phyloP scores from a whole-genome alignment of 1,284 basidiomycete genomes.

The Stereum hirsutum region DNA sequence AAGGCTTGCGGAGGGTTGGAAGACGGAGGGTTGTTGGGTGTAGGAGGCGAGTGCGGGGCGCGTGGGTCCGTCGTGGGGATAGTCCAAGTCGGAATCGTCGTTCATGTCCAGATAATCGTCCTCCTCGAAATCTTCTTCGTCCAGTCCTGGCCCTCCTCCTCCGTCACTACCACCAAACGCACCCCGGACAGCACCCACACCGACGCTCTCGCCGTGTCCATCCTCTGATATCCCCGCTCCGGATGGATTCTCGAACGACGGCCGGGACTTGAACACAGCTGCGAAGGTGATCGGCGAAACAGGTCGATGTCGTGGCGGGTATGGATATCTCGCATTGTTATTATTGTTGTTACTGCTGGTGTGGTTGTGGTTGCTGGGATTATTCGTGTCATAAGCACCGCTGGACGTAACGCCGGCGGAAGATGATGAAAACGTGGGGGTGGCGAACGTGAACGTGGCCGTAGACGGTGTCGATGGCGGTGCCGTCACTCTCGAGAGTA shows the following conservation, averaged over 20 bases:
- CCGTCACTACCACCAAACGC: no score
- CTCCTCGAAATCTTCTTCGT: not conserved
- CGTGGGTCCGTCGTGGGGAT: conserved; percentile 6
- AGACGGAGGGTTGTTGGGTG: not conserved
- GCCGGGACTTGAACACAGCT: conserved; percentile 11
- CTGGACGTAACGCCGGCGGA: no score
- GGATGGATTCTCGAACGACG: conserved; percentile 12
- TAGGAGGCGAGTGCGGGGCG: conserved; percentile 4
- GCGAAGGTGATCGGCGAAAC: conserved; percentile 58
- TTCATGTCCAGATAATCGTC: conserved; percentile 1
- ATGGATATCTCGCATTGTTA: no score
- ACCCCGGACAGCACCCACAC: conserved; percentile 15
- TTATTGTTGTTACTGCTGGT: no score
- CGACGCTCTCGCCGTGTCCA: conserved; percentile 17
- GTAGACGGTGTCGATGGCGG: conserved; percentile 20
- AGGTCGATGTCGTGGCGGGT: conserved; percentile 25
- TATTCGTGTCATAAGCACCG: no score
- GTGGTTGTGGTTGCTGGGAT: no score
- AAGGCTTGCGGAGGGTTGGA: conserved; percentile 4
- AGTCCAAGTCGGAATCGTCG: conserved; percentile 14
- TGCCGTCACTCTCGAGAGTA: conserved; percentile 56
- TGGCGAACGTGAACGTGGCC: no score
- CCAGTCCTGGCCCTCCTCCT: no score
- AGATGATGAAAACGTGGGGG: no score
- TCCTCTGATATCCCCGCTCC: conserved; percentile 22